A percentile compares a stretch with the other conserved stretches of the same genome.
Conservation (phyloP, 164 flowering plant species). For the Warburgia ugandensis region DNA sequence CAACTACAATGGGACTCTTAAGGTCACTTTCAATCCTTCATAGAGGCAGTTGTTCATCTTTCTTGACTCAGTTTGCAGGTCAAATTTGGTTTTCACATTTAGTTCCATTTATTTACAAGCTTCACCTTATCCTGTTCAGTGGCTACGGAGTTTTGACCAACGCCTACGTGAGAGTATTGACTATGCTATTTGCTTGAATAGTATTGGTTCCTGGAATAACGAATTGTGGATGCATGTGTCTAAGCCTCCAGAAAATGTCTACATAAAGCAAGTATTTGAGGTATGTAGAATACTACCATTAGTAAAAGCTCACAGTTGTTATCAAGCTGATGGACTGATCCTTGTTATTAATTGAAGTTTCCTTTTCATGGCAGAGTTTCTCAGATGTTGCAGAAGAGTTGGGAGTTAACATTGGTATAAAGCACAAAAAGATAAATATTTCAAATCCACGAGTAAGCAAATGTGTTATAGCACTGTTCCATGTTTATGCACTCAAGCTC, state of each 20-base stretch:
- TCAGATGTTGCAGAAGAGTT: slow-evolving; percentile 64
- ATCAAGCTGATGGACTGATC: background rate
- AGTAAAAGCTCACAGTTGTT: slow-evolving; percentile 4
- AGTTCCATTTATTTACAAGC: too few relatives aligned
- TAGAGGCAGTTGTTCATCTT: background rate
- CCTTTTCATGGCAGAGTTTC: slow-evolving; percentile 53
- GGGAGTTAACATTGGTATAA: slow-evolving; percentile 69
- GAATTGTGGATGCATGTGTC: slow-evolving; percentile 86
- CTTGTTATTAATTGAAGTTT: slow-evolving; percentile 9
- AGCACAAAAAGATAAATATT: slow-evolving; percentile 95
- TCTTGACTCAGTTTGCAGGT: too few relatives aligned
- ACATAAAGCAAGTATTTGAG: slow-evolving; percentile 80
- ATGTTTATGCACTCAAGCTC: too few relatives aligned
- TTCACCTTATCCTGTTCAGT: slow-evolving; percentile 35
- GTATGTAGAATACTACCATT: slow-evolving; percentile 35
- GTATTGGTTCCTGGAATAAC: slow-evolving; percentile 70
- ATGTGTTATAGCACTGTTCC: background rate
- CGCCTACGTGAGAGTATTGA: slow-evolving; percentile 93
- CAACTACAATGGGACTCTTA: slow-evolving; percentile 91
- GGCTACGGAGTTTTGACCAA: slow-evolving; percentile 94
- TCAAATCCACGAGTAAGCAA: slow-evolving; percentile 90
- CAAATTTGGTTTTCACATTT: too few relatives aligned
- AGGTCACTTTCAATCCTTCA: slow-evolving; percentile 36
- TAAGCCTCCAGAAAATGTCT: slow-evolving; percentile 97
- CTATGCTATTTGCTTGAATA: slow-evolving; percentile 94